Conservation (phyloP, 2,329 filamentous ascomycete genomes). For the Exophiala sp. region DNA sequence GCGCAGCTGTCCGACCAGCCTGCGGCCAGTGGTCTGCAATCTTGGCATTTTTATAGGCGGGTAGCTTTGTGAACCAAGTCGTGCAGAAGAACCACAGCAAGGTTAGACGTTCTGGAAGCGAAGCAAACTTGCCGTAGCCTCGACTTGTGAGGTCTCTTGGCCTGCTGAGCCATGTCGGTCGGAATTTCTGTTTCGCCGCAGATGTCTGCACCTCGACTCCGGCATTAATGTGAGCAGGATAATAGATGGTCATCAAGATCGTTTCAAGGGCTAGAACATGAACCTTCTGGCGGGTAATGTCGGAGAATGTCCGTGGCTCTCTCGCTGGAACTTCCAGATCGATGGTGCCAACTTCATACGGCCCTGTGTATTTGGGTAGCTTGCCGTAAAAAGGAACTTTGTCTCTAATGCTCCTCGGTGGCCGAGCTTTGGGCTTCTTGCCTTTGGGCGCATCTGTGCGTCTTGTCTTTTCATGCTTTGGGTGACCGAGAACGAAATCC, state of each 20-base stretch:
- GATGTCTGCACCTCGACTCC: constrained; percentile 37
- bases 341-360: constrained; percentile 50
- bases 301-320: constrained; percentile 44
- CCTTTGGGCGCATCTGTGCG: constrained; percentile 6
- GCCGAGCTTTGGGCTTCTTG: constrained; percentile 41
- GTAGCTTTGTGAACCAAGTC: constrained; percentile 59
- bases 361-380: constrained; percentile 48
- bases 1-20: constrained; percentile 35
- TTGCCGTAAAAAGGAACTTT: constrained; percentile 42
- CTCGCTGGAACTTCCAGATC: constrained; percentile 50
- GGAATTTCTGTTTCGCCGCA: constrained; percentile 43
- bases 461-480: constrained; percentile 13
- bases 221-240: constrained; percentile 50
- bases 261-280: constrained; percentile 52
- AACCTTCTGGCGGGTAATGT: constrained; percentile 45
- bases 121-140: constrained; percentile 59
- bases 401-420: constrained; percentile 44
- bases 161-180: constrained; percentile 58
- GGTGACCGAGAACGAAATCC: constrained; percentile 24
- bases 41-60: constrained; percentile 56
- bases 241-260: constrained; percentile 60
- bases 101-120: constrained; percentile 45
- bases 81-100: constrained; percentile 52
- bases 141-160: constrained; percentile 52
- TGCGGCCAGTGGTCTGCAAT: constrained; percentile 53